Base-by-base conservation (phyloP, 306 rosid genomes). In the Casuarina glauca region DNA sequence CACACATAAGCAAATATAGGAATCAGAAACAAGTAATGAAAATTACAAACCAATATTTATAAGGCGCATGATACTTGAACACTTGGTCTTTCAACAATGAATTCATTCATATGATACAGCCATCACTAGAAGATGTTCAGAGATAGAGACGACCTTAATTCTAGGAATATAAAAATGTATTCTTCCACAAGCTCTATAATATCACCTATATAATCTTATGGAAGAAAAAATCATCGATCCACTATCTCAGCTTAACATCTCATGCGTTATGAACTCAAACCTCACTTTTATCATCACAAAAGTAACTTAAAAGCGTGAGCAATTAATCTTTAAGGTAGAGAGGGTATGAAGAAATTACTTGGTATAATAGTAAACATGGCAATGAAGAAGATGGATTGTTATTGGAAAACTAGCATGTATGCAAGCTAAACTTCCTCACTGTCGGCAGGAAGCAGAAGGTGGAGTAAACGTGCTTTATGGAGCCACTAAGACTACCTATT, bases 331-430 rank as follows among this genome's bases (percentile, higher is more conserved):
- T 16, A 78, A 77, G 41, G 45, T 60, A 74, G 75, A 61, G 61
- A 69, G 48, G 5, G 45, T 79, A 73, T 51, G 50, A 19, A 57
- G 85, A 79, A 77, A 78, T 91, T 92, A 95, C 98, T 72, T 74
- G 97, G 89, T 72, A 86, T 51, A 76, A 84, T 64, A 36, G 78
- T 72, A 74, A 91, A 87, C 26, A 79, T 17, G 58, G 70, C 74
- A 69, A 66, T 68, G 86, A 88, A 95, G 93, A 88, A 95, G 77
- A 95, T 88, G 74, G 90, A 88, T 70, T 92, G 97, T 39, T 26
- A 26, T 26, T 26, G 32, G 32, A 26, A 26, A 26, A 26, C 32
- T 0, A 26, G 32, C 32, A 26, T 26, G 32, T 26, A 26, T 26
- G 32, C 32, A 26, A 26, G 32, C 32, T 26, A 26, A 26, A 26